phyloP scores from a whole-genome alignment of 805 yeast species.

The Starmerella stigmatis region DNA sequence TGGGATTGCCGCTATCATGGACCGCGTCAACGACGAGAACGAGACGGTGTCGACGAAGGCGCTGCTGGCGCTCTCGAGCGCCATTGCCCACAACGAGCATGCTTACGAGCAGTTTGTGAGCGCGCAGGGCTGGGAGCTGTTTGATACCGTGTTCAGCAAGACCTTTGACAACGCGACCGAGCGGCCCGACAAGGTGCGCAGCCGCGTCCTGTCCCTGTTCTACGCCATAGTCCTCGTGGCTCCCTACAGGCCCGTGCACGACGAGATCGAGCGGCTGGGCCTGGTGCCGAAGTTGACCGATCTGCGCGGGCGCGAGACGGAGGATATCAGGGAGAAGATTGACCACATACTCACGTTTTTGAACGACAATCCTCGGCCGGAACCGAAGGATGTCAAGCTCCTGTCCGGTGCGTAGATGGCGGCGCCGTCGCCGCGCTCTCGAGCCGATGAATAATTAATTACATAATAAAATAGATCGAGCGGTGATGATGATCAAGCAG shows the following conservation, averaged over 20 bases:
- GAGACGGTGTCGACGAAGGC: slow-evolving; percentile 47
- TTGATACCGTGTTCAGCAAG: slow-evolving; percentile 29
- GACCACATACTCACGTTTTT: slow-evolving; percentile 11
- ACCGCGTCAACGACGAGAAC: slow-evolving; percentile 24
- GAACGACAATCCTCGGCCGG: slow-evolving; percentile 11
- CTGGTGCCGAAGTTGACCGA: slow-evolving; percentile 5
- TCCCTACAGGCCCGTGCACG: slow-evolving; percentile 12
- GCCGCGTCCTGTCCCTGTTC: slow-evolving; percentile 21
- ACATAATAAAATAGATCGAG: background rate
- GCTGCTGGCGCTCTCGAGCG: slow-evolving; percentile 64
- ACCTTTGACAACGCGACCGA: slow-evolving; percentile 9
- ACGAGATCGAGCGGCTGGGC: slow-evolving; percentile 10
- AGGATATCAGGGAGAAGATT: slow-evolving; percentile 13
- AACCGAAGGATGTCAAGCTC: slow-evolving; percentile 5
- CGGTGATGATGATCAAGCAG: background rate
- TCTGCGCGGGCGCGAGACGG: slow-evolving; percentile 4
- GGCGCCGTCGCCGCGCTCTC: too few species aligned
- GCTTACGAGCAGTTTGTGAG: slow-evolving; percentile 48
- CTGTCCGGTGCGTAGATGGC: background rate
- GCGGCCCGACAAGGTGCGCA: slow-evolving; percentile 9
- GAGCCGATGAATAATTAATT: too few species aligned
- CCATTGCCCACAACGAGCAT: slow-evolving; percentile 54
- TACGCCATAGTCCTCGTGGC: slow-evolving; percentile 14
- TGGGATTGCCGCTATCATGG: slow-evolving; percentile 29
- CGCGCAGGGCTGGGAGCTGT: slow-evolving; percentile 51